These are phyloP conservation scores for Lactifluus hygrophoroides DNA, from an alignment of 768 basidiomycete genomes.

Conservation along the genomic window DNA sequence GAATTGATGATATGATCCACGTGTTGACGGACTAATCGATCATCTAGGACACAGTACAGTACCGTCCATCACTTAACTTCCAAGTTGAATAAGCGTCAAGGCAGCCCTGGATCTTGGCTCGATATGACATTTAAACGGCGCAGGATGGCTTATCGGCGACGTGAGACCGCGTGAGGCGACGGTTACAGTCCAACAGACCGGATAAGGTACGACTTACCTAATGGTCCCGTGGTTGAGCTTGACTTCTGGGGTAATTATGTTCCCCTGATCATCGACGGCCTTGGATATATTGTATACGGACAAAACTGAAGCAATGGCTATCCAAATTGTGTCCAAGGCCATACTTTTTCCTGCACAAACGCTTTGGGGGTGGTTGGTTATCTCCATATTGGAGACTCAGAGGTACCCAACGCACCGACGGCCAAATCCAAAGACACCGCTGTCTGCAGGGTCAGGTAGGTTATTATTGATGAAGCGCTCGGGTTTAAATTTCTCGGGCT, in stretches of 20 bases:
- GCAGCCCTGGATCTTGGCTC: slow-evolving; percentile 12
- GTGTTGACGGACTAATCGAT: too few species aligned
- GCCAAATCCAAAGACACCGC: slow-evolving; percentile 19
- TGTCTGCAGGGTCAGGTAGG: slow-evolving; percentile 12
- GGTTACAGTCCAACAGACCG: neutral
- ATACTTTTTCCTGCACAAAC: slow-evolving; percentile 15
- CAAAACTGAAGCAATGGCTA: slow-evolving; percentile 17
- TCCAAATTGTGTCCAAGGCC: slow-evolving; percentile 20
- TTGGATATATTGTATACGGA: slow-evolving; percentile 16
- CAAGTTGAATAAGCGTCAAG: slow-evolving; percentile 13
- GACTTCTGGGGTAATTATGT: slow-evolving; percentile 14
- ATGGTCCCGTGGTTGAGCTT: slow-evolving; percentile 7
- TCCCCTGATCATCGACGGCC: slow-evolving; percentile 8
- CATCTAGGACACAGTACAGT: too few species aligned
- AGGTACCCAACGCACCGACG: slow-evolving; percentile 12
- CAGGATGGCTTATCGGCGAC: slow-evolving; percentile 4
- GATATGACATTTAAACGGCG: slow-evolving; percentile 14
- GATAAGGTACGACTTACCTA: neutral
- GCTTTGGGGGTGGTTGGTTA: neutral
- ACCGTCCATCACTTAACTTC: neutral
- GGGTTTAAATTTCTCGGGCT: slow-evolving; percentile 18
- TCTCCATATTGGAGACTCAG: neutral
- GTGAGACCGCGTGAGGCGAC: neutral
- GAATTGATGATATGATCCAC: too few species aligned
- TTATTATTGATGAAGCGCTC: slow-evolving; percentile 18